Evolutionary conservation across 2,329 filamentous ascomycete genomes (phyloP), one percentile per base, ranked within the genome.

Genomic region (Rhytidhysteron rufulum): DNA sequence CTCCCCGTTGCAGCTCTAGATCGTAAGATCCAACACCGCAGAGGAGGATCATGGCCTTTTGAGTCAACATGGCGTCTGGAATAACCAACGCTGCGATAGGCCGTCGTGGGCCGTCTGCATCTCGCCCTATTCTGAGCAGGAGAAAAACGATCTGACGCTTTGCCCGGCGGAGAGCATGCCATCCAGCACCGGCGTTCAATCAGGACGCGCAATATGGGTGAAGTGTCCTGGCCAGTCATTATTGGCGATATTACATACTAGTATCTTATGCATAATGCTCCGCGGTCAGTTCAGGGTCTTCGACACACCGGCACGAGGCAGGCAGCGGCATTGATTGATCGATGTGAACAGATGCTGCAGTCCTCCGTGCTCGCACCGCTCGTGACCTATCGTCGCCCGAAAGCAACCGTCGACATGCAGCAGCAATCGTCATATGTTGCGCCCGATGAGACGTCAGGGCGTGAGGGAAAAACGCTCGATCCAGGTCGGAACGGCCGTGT

Each of bases 201-300:
- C 53, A 60, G 51, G 46, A 43, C 48, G 45, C 54, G 45, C 48
- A 47, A 50, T 45, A 35, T 46, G 46, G 47, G 39, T 8, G 16
- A 49, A 34, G 40, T 44, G 45, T 47, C 48, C 50, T 49, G 48
- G 62, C 58, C 60, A n/a, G n/a, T n/a, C n/a, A n/a, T n/a, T n/a
- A n/a, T n/a, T n/a, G n/a, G n/a, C n/a, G n/a, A n/a, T n/a, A n/a
- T n/a, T n/a, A n/a, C n/a, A n/a, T n/a, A n/a, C n/a, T n/a, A n/a
- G n/a, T n/a, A n/a, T n/a, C n/a, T n/a, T n/a, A n/a, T n/a, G n/a
- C n/a, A n/a, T n/a, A n/a, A n/a, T n/a, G n/a, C n/a, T n/a, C n/a
- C n/a, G n/a, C n/a, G n/a, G n/a, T n/a, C n/a, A n/a, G n/a, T n/a
- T n/a, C n/a, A n/a, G n/a, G n/a, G n/a, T n/a, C n/a, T n/a, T n/a